Conservation (phyloP, 2,329 filamentous ascomycete genomes). For the Phyllosticta citribraziliensis region DNA sequence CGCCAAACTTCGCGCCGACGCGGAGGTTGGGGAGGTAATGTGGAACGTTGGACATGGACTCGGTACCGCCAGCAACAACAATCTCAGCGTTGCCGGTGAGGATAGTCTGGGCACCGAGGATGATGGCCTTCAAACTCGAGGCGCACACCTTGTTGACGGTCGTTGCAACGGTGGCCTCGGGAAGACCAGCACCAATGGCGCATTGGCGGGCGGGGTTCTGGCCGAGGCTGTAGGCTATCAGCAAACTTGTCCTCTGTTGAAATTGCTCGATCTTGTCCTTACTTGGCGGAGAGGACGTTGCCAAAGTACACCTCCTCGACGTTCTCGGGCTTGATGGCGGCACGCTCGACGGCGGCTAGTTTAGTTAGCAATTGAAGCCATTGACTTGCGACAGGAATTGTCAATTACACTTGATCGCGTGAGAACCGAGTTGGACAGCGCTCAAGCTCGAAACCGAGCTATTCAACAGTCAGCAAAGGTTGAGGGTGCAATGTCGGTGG, state of each 20-base stretch:
- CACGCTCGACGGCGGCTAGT: constrained; percentile 68
- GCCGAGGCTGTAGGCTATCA: constrained; percentile 56
- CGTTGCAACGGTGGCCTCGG: constrained; percentile 70
- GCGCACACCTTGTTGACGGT: constrained; percentile 99
- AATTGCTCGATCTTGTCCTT: constrained; percentile 22
- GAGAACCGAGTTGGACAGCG: constrained; percentile 76
- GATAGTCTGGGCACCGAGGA: constrained; percentile 92
- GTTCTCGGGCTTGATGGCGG: constrained; percentile 76
- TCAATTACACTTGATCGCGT: constrained; percentile 77
- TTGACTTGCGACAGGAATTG: constrained; percentile 11
- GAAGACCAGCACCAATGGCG: constrained; percentile 78
- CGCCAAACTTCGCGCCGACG: constrained; percentile 84
- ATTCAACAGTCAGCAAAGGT: constrained; percentile 14
- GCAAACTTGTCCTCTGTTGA: neutral
- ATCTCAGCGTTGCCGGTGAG: constrained; percentile 90
- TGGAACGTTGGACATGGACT: constrained; percentile 97
- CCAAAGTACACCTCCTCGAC: constrained; percentile 97
- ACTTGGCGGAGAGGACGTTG: constrained; percentile 96
- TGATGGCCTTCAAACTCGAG: constrained; percentile 86
- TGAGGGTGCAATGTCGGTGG: neutral
- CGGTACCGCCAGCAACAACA: constrained; percentile 86
- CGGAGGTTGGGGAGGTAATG: constrained; percentile 89
- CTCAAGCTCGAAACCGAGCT: constrained; percentile 83
- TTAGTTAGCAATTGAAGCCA: constrained; percentile 13
- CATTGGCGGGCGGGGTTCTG: constrained; percentile 95